phyloP scores from a whole-genome alignment of 2,329 filamentous ascomycete genomes.

The Claviceps spartinae region DNA sequence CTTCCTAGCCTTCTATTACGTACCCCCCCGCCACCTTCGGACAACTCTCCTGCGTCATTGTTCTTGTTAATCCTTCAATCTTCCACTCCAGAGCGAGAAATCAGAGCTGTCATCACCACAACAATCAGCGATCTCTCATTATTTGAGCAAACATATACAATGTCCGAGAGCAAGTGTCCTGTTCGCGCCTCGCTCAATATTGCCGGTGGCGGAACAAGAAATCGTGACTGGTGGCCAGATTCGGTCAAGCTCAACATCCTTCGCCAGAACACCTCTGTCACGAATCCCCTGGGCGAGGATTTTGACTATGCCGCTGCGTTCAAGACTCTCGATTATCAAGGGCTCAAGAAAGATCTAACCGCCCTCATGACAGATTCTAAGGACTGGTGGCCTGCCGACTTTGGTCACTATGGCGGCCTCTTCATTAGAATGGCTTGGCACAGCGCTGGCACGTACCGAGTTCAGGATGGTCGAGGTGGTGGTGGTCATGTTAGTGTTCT shows the following conservation, averaged over 20 bases:
- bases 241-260: slow-evolving; percentile 56
- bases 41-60: no score
- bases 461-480: slow-evolving; percentile 61
- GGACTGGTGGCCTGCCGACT: slow-evolving; percentile 72
- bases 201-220: slow-evolving; percentile 52
- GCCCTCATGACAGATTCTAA: slow-evolving; percentile 64
- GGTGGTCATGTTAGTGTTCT: slow-evolving; percentile 38
- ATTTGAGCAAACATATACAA: slow-evolving; percentile 2
- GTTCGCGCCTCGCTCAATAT: slow-evolving; percentile 21
- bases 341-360: slow-evolving; percentile 66
- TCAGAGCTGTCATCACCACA: no score
- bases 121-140: no score
- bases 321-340: slow-evolving; percentile 40
- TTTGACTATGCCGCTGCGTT: slow-evolving; percentile 64
- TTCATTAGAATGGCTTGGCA: slow-evolving; percentile 77
- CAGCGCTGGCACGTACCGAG: slow-evolving; percentile 65
- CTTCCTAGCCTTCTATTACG: no score
- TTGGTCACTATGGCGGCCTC: slow-evolving; percentile 67
- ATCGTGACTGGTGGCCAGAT: slow-evolving; percentile 63
- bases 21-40: no score
- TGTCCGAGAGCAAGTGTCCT: slow-evolving; percentile 21
- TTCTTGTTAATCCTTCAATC: not conserved
- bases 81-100: not conserved
- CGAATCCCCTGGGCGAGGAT: slow-evolving; percentile 50
- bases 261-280: slow-evolving; percentile 51